Percentiles rank a stretch among this genome's conserved stretches.
Conservation (phyloP, 345 rosid species). For the Pistacia vera region DNA sequence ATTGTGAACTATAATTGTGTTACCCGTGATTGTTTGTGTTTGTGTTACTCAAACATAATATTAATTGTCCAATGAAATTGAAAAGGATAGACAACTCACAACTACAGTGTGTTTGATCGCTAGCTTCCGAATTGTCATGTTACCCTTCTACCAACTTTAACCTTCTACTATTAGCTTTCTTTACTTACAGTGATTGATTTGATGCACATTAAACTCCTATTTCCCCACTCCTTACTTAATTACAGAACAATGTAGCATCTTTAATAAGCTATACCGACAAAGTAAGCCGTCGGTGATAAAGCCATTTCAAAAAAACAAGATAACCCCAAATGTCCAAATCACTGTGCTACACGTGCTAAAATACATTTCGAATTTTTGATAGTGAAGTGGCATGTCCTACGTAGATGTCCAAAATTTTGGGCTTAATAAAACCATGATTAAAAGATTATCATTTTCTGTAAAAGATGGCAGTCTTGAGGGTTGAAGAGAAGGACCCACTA, state of each 20-base stretch:
- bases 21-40: too few species aligned
- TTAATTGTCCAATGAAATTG: too few species aligned
- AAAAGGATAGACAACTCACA: not conserved
- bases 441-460: too few species aligned
- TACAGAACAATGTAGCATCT: too few species aligned
- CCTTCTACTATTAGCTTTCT: not conserved
- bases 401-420: not conserved
- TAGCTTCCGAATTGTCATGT: not conserved
- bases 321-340: not conserved
- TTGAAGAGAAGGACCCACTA: not conserved
- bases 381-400: not conserved
- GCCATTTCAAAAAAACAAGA: not conserved
- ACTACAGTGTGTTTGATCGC: not conserved
- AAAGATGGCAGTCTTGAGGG: not conserved
- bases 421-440: not conserved
- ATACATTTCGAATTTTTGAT: not conserved
- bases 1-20: too few species aligned
- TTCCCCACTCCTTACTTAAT: not conserved
- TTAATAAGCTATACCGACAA: not conserved
- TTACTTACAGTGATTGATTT: not conserved
- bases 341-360: not conserved
- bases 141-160: not conserved
- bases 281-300: slow-evolving; percentile 9
- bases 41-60: too few species aligned
- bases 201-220: too few species aligned